Evolutionary conservation across 2,329 filamentous ascomycete species (phyloP).

Genomic region (Annulohypoxylon truncatum): DNA sequence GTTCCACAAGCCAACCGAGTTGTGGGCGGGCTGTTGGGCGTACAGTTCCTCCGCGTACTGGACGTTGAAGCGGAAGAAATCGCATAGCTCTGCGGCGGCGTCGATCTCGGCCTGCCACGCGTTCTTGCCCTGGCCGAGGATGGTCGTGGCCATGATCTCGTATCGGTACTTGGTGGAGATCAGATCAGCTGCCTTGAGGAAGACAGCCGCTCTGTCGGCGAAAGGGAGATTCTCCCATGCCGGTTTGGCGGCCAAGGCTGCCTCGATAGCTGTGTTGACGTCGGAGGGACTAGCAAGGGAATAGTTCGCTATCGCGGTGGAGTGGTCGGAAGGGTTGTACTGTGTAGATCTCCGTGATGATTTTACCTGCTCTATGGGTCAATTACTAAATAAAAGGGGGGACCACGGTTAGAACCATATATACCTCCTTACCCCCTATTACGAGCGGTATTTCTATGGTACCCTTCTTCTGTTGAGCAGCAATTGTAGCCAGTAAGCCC

Average conservation of each 20-base stretch:
- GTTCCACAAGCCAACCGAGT: slow-evolving; percentile 90
- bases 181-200: slow-evolving; percentile 94
- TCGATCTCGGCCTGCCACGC: slow-evolving; percentile 99
- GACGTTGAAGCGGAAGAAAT: slow-evolving; percentile 95
- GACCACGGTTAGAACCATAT: slow-evolving; percentile 35
- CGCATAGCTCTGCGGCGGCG: slow-evolving; percentile 88
- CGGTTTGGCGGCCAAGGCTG: slow-evolving; percentile 85
- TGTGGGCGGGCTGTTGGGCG: slow-evolving; percentile 84
- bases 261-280: slow-evolving; percentile 82
- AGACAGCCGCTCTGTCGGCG: slow-evolving; percentile 89
- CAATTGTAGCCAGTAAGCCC: slow-evolving; percentile 79
- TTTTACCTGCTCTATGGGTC: slow-evolving; percentile 65
- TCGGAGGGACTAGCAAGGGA: slow-evolving; percentile 82
- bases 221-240: slow-evolving; percentile 90
- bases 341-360: slow-evolving; percentile 75
- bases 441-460: slow-evolving; percentile 85
- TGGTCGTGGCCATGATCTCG: slow-evolving; percentile 95
- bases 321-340: slow-evolving; percentile 84
- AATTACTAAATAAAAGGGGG: neutral
- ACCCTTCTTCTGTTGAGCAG: slow-evolving; percentile 73
- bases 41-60: slow-evolving; percentile 94
- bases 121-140: slow-evolving; percentile 97
- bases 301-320: slow-evolving; percentile 81
- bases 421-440: slow-evolving; percentile 83
- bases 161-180: slow-evolving; percentile 94